Evolutionary conservation across 2,329 filamentous ascomycete genomes (phyloP).

Genomic region (Fusarium solani-melongenae): DNA sequence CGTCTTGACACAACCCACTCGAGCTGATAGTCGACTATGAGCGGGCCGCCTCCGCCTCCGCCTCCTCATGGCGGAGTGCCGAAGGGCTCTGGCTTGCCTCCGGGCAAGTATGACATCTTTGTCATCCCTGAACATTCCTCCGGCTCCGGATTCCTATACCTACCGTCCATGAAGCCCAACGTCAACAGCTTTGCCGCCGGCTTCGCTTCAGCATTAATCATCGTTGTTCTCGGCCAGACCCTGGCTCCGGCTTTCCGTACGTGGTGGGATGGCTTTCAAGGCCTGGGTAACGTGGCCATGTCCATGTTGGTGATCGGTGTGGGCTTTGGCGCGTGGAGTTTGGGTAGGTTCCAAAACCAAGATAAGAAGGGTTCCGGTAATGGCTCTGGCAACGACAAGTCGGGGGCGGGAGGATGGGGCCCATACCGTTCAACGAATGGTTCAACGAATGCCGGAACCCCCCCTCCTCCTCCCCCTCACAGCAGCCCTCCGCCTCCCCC

Average conservation of each 20-base stretch:
- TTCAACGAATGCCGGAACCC: conserved; percentile 48
- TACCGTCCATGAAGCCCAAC: conserved; percentile 88
- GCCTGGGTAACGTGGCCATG: conserved; percentile 79
- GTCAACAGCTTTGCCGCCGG: conserved; percentile 93
- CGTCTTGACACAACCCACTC: conserved; percentile 19
- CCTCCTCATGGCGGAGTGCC: conserved; percentile 87
- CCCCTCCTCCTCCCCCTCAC: conserved; percentile 48
- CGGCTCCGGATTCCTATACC: conserved; percentile 89
- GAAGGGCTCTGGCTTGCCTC: conserved; percentile 76
- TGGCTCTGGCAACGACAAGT: conserved; percentile 36
- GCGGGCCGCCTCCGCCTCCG: conserved; percentile 81
- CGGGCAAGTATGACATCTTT: conserved; percentile 97
- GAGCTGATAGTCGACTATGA: conserved; percentile 52
- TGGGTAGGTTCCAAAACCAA: conserved; percentile 52
- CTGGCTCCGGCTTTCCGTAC: conserved; percentile 78
- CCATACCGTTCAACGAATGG: conserved; percentile 46
- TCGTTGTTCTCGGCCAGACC: conserved; percentile 77
- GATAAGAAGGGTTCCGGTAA: conserved; percentile 37
- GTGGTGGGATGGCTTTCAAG: conserved; percentile 78
- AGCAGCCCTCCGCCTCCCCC: conserved; percentile 49
- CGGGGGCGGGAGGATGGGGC: conserved; percentile 47
- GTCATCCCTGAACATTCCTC: conserved; percentile 93
- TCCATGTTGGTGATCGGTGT: conserved; percentile 77
- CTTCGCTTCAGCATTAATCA: conserved; percentile 78
- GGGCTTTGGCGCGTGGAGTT: conserved; percentile 80